Conservation (phyloP, 148 eudicot genomes). For the Fagopyrum tataricum region DNA sequence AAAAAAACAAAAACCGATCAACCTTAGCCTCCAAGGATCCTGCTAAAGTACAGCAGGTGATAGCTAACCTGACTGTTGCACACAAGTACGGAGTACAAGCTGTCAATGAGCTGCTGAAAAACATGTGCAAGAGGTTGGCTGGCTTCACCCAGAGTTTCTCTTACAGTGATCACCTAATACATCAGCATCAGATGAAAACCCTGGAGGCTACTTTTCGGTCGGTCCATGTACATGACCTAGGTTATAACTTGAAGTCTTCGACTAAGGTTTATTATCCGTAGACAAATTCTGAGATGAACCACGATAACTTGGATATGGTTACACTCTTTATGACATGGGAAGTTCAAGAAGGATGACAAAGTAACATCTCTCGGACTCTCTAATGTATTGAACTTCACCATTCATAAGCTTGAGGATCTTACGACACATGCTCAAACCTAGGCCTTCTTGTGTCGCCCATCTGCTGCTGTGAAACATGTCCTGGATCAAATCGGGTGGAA, state of each 20-base stretch:
- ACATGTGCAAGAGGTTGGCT: background rate
- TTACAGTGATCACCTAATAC: background rate
- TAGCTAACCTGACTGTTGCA: background rate
- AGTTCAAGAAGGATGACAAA: conserved; percentile 68
- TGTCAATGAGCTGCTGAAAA: background rate
- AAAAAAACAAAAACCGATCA: background rate
- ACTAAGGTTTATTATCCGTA: background rate
- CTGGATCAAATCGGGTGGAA: conserved; percentile 74
- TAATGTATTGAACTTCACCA: conserved; percentile 83
- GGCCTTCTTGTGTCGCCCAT: conserved; percentile 87
- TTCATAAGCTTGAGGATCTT: conserved; percentile 76
- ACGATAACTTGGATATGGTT: background rate
- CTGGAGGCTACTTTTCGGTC: background rate
- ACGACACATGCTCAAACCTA: conserved; percentile 81
- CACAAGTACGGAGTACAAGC: background rate
- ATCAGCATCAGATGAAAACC: background rate
- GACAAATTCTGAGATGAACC: background rate
- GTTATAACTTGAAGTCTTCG: conserved; percentile 10
- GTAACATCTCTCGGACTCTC: conserved; percentile 88
- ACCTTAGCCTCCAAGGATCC: background rate
- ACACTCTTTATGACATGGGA: conserved; percentile 26
- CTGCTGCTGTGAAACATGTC: conserved; percentile 81
- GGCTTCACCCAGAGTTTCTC: background rate
- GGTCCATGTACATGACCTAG: conserved; percentile 1
- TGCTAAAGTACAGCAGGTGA: background rate